Evolutionary conservation across 352 stramenopile species (phyloP).

Genomic region (Hyphochytrium catenoides): DNA sequence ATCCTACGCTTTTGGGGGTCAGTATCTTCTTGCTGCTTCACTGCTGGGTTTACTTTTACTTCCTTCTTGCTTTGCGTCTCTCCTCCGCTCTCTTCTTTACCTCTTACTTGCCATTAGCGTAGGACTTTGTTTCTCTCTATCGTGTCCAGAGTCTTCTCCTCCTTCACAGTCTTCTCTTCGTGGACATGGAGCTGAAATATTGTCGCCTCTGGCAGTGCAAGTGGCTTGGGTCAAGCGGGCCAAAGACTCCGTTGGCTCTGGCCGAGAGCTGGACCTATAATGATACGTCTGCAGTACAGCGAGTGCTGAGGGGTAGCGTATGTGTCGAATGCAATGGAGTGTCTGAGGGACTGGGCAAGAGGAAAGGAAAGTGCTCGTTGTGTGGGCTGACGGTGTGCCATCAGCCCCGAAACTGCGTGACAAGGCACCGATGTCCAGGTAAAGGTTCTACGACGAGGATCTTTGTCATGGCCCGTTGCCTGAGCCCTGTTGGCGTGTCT

Average conservation of each 20-base stretch:
- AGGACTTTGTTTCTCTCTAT: too few species aligned
- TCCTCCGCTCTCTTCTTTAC: too few species aligned
- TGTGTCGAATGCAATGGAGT: slow-evolving; percentile 50
- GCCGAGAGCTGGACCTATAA: slow-evolving; percentile 27
- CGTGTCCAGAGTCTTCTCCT: too few species aligned
- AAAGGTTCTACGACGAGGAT: too few species aligned
- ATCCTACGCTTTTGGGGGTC: too few species aligned
- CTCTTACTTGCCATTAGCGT: too few species aligned
- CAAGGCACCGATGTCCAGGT: slow-evolving; percentile 36
- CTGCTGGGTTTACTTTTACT: slow-evolving; percentile 16
- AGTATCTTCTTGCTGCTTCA: slow-evolving; percentile 27
- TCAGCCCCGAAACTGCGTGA: slow-evolving; percentile 21
- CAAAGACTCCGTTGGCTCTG: slow-evolving; percentile 22
- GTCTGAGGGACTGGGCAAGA: slow-evolving; percentile 28
- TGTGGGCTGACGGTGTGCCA: slow-evolving; percentile 32
- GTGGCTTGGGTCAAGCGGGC: too few species aligned
- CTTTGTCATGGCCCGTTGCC: too few species aligned
- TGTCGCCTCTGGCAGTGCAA: slow-evolving; percentile 12
- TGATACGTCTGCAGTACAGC: slow-evolving; percentile 28
- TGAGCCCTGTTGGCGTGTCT: too few species aligned
- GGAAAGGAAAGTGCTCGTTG: slow-evolving; percentile 19
- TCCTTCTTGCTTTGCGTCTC: too few species aligned
- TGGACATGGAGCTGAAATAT: slow-evolving; percentile 15
- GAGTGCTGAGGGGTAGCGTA: slow-evolving; percentile 36
- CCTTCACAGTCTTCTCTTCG: too few species aligned